Base-by-base conservation (phyloP, 139 green algal species). In the Yamagishiella unicocca region DNA sequence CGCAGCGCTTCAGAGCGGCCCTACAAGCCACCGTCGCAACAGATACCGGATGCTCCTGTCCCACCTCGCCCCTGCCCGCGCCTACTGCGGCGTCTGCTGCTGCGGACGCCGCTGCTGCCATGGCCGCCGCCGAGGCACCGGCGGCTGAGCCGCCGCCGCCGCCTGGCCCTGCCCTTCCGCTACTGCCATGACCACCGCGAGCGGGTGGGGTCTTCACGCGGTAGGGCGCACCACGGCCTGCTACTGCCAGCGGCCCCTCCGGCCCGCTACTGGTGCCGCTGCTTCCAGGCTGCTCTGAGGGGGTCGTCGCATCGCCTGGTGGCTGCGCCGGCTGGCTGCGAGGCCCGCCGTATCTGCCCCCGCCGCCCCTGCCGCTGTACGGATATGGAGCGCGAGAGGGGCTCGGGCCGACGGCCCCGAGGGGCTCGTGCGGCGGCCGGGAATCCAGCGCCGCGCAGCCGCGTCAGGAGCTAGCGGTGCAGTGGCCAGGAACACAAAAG, bases 361-460 rank as follows among this genome's bases (percentile, higher is more conserved):
- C 62, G n/a, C 62, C 62, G 62, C 62, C 31, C 21, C 19, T n/a
- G 62, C 62, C 62, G 4, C 62, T n/a, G 19, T 71, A 71, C 62
- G 31, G 17, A 6, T 27, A 71, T 33, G 62, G 62, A 33, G 1
- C 24, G 29, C 62, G 19, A 40, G 19, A 5, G 29, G 2, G 29
- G 38, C 17, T 71, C 22, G 62, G 62, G 10, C 31, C 62, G 31
- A 33, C 62, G n/a, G 62, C 62, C 62, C 29, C 31, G 1, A n/a
- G 62, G 29, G 31, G 62, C n/a, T 71, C 62, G 29, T 71, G 24
- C 22, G 62, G 29, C 19, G 62, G n/a, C 19, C 62, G 62, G n/a
- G 62, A 40, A 71, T 71, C 62, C 62, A 71, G 62, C 62, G 62
- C 24, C 38, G 62, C 62, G 62, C n/a, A n/a, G n/a, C n/a, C n/a